phyloP scores from a whole-genome alignment of 1,139 yeast species.

The Blastobotrys capitulatus region DNA sequence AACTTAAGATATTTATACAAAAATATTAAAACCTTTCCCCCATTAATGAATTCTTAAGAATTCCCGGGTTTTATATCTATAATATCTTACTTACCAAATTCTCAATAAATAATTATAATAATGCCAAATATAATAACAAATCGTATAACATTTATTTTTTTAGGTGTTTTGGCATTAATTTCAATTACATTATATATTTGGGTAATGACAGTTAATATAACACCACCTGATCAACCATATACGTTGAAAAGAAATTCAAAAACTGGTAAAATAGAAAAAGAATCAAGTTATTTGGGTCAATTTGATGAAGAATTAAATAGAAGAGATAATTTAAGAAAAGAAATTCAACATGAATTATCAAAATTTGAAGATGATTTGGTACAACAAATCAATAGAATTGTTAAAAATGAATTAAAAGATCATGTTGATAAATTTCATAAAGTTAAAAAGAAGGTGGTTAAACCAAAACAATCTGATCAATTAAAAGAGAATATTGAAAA shows the following conservation, averaged over 20 bases:
- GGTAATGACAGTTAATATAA: background rate
- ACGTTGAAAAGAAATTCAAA: background rate
- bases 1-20: too few species aligned
- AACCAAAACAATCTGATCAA: too few species aligned
- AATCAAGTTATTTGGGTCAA: background rate
- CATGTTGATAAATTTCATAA: background rate
- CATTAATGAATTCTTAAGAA: too few species aligned
- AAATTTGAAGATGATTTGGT: background rate
- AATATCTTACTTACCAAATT: too few species aligned
- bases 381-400: background rate
- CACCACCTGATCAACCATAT: background rate
- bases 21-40: too few species aligned
- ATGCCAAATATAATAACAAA: background rate
- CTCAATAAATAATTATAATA: background rate
- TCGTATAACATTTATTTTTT: background rate
- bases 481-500: too few species aligned
- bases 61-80: too few species aligned
- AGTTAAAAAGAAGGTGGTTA: background rate
- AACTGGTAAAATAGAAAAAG: background rate
- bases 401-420: background rate
- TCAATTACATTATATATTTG: background rate
- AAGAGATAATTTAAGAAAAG: background rate
- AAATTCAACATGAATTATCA: background rate
- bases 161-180: background rate
- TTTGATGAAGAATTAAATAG: background rate